Base-by-base conservation (phyloP, 805 yeast genomes). In the Candida alai region DNA sequence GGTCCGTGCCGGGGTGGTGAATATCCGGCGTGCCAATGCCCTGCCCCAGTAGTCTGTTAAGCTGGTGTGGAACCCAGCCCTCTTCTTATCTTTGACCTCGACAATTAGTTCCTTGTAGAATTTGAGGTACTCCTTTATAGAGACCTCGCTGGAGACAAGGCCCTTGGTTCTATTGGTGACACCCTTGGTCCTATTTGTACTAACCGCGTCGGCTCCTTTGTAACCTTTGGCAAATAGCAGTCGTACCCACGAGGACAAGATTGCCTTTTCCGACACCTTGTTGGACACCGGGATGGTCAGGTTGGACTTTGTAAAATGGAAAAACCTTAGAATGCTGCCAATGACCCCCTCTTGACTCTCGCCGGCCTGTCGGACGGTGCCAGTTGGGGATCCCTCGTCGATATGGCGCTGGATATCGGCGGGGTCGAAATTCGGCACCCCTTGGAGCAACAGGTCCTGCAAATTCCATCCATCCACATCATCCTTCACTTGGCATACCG, bases 41-140 rank as follows among this genome's bases (percentile, higher is more conserved):
- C 77, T 60, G 0, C 84, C 85, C 82, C 84, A 76, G 45, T 78
- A 79, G 47, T 80, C 86, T 0, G 84, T 79, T 26, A 80, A 62
- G 0, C 84, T 74, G 1, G 77, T 56, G 13, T 68, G 67, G 44
- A 72, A 76, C 0, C 84, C 84, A 3, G 66, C 60, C 11, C 54
- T 43, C 41, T 69, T 75, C 43, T 80, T 78, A 2, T 70, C 51
- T 23, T 74, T 56, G 1, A 78, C 78, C 39, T 74, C 78, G 10
- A 61, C 48, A 42, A 76, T 81, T n/a, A 80, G 50, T 12, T 62
- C 62, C 31, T 66, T 65, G 46, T 79, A 79, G 44, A 74, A 76
- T 14, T 60, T 51, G 33, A 74, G 55, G 1, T 68, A 52, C 19
- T 58, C 41, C 29, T 32, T 39, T 27, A 41, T 27, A 5, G 39